Conservation (phyloP, 306 rosid species). For the Canavalia ensiformis region DNA sequence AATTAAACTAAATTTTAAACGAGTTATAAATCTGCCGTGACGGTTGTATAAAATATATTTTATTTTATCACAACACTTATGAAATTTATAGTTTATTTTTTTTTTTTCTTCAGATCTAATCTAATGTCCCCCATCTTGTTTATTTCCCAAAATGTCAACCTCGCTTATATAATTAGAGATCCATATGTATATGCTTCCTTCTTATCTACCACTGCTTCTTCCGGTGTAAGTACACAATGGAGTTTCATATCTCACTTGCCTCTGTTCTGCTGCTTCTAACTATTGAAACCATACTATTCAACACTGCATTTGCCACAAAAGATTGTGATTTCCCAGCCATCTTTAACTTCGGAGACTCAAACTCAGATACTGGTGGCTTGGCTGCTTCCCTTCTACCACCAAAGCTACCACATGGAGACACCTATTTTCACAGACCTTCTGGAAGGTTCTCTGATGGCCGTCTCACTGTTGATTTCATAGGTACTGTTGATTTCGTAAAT, state of each 20-base stretch:
- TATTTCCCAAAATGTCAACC: too few species aligned
- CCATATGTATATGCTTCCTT: too few species aligned
- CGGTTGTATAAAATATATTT: too few species aligned
- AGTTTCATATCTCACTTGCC: not conserved
- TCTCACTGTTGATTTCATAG: slow-evolving; percentile 60
- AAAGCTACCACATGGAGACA: slow-evolving; percentile 54
- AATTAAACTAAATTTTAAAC: too few species aligned
- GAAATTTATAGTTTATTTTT: too few species aligned
- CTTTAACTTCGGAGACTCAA: slow-evolving; percentile 62
- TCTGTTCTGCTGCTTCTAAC: not conserved
- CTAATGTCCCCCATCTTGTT: too few species aligned
- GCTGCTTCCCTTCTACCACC: slow-evolving; percentile 41
- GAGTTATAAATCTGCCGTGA: too few species aligned
- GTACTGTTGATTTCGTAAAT: slow-evolving; percentile 8
- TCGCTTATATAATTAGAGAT: too few species aligned
- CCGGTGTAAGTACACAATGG: not conserved
- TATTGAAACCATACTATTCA: not conserved
- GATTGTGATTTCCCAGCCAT: slow-evolving; percentile 56
- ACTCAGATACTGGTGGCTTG: slow-evolving; percentile 62
- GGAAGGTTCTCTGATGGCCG: slow-evolving; percentile 62
- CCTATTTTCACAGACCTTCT: slow-evolving; percentile 52
- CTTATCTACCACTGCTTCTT: too few species aligned
- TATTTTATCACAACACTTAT: too few species aligned
- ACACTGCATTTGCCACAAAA: slow-evolving; percentile 28
- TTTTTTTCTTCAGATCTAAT: too few species aligned